Percentiles rank a stretch among this genome's conserved stretches.
Conservation (phyloP, 129 eudicot species). For the Oenanthe sinensis region DNA sequence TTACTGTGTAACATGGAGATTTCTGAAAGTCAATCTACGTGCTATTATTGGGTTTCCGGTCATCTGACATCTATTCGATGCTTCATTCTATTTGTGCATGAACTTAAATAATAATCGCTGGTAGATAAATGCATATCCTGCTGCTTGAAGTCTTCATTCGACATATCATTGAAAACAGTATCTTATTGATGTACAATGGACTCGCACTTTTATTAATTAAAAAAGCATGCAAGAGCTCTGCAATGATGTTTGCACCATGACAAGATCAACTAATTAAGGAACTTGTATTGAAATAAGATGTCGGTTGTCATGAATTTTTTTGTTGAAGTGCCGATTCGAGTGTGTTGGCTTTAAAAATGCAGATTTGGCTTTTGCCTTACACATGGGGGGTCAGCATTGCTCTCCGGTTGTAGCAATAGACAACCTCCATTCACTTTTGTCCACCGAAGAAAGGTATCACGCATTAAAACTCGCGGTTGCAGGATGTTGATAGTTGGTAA, state of each 20-base stretch:
- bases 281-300: slow-evolving; percentile 41
- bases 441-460: slow-evolving; percentile 84
- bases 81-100: not conserved
- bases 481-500: slow-evolving; percentile 95
- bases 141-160: not conserved
- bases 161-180: not conserved
- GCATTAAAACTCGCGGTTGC: slow-evolving; percentile 34
- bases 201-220: slow-evolving; percentile 28
- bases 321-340: slow-evolving; percentile 70
- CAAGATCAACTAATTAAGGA: slow-evolving; percentile 44
- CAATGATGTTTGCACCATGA: slow-evolving; percentile 35
- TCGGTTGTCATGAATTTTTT: slow-evolving; percentile 62
- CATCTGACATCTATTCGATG: not conserved
- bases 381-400: slow-evolving; percentile 73
- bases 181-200: slow-evolving; percentile 19
- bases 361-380: slow-evolving; percentile 77
- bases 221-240: slow-evolving; percentile 19
- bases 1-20: not conserved
- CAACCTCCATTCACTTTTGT: slow-evolving; percentile 54
- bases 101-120: not conserved
- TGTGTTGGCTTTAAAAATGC: slow-evolving; percentile 98
- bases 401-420: slow-evolving; percentile 83
- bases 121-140: slow-evolving; percentile 3
- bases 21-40: not conserved
- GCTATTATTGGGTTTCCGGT: not conserved